A percentile compares a stretch with the other conserved stretches of the same genome.
phyloP scores from a whole-genome alignment of 306 rosid genomes.

The Canavalia gladiata region DNA sequence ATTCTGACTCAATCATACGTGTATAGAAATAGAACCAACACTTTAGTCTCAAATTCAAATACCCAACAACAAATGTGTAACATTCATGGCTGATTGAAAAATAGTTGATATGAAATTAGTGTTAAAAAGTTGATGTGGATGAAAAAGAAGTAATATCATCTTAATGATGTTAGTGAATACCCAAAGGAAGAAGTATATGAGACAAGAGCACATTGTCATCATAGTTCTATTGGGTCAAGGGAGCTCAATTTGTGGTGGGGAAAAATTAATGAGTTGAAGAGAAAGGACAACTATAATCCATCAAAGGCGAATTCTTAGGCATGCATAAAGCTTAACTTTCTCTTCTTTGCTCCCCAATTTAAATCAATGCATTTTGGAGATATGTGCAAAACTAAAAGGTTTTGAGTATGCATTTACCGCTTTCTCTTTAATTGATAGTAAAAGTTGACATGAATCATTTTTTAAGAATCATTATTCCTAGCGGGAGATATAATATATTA shows the following conservation, averaged over 20 bases:
- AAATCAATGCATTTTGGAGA: constrained; percentile 36
- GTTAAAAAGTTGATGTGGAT: neutral
- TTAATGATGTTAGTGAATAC: neutral
- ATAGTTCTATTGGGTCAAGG: constrained; percentile 24
- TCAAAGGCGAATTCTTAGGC: constrained; percentile 36
- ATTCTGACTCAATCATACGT: too few species aligned
- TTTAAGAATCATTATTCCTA: neutral
- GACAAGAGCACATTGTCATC: constrained; percentile 34
- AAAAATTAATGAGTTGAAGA: constrained; percentile 13
- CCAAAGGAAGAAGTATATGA: neutral
- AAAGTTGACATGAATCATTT: constrained; percentile 18
- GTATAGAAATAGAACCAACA: neutral
- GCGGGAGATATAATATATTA: neutral
- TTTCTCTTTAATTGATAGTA: constrained; percentile 26
- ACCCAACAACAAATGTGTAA: neutral
- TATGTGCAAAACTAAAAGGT: constrained; percentile 45
- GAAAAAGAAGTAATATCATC: neutral
- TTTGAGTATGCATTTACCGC: constrained; percentile 20
- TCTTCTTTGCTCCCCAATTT: constrained; percentile 41
- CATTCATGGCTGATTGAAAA: neutral
- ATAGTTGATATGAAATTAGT: neutral
- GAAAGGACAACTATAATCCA: constrained; percentile 13
- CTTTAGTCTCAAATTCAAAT: neutral
- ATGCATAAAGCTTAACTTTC: constrained; percentile 42
- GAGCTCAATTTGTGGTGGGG: constrained; percentile 35